Conservation (phyloP, 805 yeast species). For the Candida palmyrensis region DNA sequence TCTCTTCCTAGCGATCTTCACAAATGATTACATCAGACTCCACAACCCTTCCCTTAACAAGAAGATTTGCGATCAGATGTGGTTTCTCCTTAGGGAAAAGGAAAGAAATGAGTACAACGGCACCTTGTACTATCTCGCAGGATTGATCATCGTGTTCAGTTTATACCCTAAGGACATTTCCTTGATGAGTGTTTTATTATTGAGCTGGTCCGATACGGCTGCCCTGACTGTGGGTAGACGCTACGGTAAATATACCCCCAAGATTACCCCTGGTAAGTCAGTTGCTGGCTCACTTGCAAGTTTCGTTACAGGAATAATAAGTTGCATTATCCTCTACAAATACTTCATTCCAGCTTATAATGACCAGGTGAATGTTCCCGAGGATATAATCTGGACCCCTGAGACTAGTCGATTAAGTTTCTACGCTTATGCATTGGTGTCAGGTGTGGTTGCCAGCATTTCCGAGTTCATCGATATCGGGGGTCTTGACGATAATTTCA, state of each 20-base stretch:
- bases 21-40: slow-evolving; percentile 67
- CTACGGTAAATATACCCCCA: slow-evolving; percentile 16
- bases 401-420: slow-evolving; percentile 54
- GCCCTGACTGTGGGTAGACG: slow-evolving; percentile 14
- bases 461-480: slow-evolving; percentile 80
- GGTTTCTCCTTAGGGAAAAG: slow-evolving; percentile 78
- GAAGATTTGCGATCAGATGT: slow-evolving; percentile 60
- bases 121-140: slow-evolving; percentile 80
- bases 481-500: slow-evolving; percentile 85
- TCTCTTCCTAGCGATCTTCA: slow-evolving; percentile 51
- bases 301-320: slow-evolving; percentile 60
- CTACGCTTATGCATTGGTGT: slow-evolving; percentile 47
- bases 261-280: slow-evolving; percentile 15
- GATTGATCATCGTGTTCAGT: slow-evolving; percentile 65
- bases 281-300: slow-evolving; percentile 40
- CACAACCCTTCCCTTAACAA: slow-evolving; percentile 56
- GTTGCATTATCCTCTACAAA: slow-evolving; percentile 69
- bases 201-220: slow-evolving; percentile 64
- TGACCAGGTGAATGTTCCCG: slow-evolving; percentile 45
- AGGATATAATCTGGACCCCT: slow-evolving; percentile 61
- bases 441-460: slow-evolving; percentile 80
- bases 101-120: slow-evolving; percentile 78
- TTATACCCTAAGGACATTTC: slow-evolving; percentile 77
- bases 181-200: slow-evolving; percentile 66
- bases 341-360: slow-evolving; percentile 60